phyloP scores from a whole-genome alignment of 2,329 filamentous ascomycete species.

The Tolypocladium tundrense region DNA sequence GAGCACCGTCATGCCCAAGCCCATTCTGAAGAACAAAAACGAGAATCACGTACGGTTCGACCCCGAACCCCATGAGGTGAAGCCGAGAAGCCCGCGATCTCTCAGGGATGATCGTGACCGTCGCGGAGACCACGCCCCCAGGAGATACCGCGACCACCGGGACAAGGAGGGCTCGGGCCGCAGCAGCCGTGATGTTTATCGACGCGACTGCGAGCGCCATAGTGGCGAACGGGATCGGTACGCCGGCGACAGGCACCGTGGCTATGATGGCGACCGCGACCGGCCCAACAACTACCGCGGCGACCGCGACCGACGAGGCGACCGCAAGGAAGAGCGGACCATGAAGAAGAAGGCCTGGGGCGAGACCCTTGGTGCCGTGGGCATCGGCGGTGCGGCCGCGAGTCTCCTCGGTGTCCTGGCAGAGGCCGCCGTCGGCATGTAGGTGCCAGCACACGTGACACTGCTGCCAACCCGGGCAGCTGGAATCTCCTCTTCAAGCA shows the following conservation, averaged over 20 bases:
- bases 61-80: conserved; percentile 35
- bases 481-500: not conserved
- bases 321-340: conserved; percentile 24
- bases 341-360: conserved; percentile 37
- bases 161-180: conserved; percentile 13
- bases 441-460: too few relatives aligned
- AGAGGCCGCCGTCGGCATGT: conserved; percentile 37
- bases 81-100: conserved; percentile 16
- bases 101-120: conserved; percentile 22
- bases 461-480: not conserved
- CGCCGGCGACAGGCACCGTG: conserved; percentile 8
- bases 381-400: conserved; percentile 50
- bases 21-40: conserved; percentile 52
- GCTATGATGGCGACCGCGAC: conserved; percentile 23
- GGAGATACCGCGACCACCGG: conserved; percentile 15
- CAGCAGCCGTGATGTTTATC: conserved; percentile 11
- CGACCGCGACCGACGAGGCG: conserved; percentile 26
- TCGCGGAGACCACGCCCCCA: conserved; percentile 6
- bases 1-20: conserved; percentile 35
- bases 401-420: conserved; percentile 47
- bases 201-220: conserved; percentile 14
- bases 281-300: conserved; percentile 28
- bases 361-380: conserved; percentile 45
- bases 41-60: conserved; percentile 46
- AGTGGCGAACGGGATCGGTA: conserved; percentile 19